Base-by-base conservation (phyloP, 148 eudicot species). In the Mesembryanthemum crystallinum region DNA sequence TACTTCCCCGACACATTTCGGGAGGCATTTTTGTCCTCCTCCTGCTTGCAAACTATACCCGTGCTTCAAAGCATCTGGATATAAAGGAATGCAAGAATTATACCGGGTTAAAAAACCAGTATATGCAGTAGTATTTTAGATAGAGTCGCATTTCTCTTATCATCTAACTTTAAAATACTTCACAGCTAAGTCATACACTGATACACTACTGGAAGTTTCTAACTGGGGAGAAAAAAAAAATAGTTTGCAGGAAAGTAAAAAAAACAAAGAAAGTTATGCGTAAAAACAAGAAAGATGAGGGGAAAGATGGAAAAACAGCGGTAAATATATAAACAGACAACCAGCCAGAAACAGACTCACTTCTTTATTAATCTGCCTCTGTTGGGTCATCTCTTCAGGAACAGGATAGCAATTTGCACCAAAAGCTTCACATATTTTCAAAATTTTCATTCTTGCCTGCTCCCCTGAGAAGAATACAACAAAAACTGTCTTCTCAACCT, bases 341-440 rank as follows among this genome's bases (percentile, higher is more conserved):
- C 69, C 28, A 39, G 60, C 58, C 32, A 64, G 51, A 28, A 68
- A 73, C 64, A 25, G 71, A 66, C 93, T 78, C 87, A 95, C 99
- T 83, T 92, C 99, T 86, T 80, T 87, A 81, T 87, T 86, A 69
- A 90, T 86, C 80, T 90, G 98, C 82, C 92, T 86, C 87, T 94
- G 92, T 67, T 89, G 89, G 69, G 80, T 89, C 42, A 86, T 69
- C 72, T 96, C 98, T 77, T 96, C 98, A 24, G 99, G 99, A 74
- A 96, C 92, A 69, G 99, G 93, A 81, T 91, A 96, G 87, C 99
- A 96, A 75, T 88, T 91, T 78, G 99, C 99, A 67, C 97, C 98
- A 86, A 92, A 96, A 54, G 99, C 98, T 83, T 96, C 99, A 88
- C 99, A 96, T n/a, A 96, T 96, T 88, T 89, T 96, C 79, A 91